Percentiles rank a stretch among this genome's conserved stretches.
Evolutionary conservation across 2,329 filamentous ascomycete species (phyloP).

Genomic region (Exophiala aquamarina): DNA sequence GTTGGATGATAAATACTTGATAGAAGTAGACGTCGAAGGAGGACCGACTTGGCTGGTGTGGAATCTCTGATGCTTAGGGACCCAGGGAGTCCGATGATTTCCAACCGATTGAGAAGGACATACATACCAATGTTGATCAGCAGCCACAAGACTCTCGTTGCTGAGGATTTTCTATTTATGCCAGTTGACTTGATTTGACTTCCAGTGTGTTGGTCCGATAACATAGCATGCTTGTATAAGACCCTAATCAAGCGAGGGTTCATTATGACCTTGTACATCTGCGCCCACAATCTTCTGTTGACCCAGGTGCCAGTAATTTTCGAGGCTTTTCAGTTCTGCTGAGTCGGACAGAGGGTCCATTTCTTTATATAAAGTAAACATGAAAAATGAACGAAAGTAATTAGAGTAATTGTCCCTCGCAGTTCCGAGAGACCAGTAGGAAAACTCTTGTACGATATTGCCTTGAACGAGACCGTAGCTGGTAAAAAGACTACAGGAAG

Average conservation of each 20-base stretch:
- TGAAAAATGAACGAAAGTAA: no score
- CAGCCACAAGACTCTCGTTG: background rate
- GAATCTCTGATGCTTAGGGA: background rate
- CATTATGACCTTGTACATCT: background rate
- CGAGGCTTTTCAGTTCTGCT: background rate
- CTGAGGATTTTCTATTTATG: background rate
- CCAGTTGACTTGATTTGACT: constrained; percentile 1
- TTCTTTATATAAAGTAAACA: no score
- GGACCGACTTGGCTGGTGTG: background rate
- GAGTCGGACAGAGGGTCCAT: no score
- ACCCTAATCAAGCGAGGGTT: background rate
- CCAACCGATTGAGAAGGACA: background rate
- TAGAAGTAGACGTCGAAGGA: constrained; percentile 2
- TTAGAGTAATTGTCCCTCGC: no score
- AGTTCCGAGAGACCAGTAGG: no score
- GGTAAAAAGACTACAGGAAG: no score
- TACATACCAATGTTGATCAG: background rate
- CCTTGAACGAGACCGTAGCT: no score
- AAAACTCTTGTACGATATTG: no score
- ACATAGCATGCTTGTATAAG: background rate
- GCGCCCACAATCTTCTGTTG: background rate
- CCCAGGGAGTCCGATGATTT: background rate
- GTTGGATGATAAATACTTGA: background rate
- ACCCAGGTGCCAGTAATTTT: background rate
- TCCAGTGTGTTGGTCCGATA: background rate